phyloP scores from a whole-genome alignment of 495 filamentous ascomycete species.

The Xeromyces bisporus region DNA sequence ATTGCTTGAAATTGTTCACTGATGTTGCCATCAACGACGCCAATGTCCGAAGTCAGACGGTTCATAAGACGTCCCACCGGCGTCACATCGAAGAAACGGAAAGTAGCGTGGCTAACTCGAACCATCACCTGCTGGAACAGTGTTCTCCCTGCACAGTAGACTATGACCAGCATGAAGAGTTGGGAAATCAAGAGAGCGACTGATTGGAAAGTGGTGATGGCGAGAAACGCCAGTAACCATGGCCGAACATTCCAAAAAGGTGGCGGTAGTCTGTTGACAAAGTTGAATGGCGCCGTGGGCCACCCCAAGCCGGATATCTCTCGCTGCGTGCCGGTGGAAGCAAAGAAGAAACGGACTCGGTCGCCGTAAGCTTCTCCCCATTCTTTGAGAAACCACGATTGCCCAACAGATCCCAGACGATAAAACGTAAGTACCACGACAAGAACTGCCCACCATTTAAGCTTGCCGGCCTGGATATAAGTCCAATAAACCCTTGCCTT shows the following conservation, averaged over 20 bases:
- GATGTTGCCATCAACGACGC: constrained; percentile 64
- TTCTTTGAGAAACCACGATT: constrained; percentile 68
- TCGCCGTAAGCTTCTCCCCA: constrained; percentile 62
- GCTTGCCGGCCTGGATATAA: constrained; percentile 60
- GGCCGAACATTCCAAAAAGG: constrained; percentile 51
- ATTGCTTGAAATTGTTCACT: constrained; percentile 49
- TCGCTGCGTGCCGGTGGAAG: constrained; percentile 1
- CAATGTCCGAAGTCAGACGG: constrained; percentile 69
- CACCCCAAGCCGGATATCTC: not conserved
- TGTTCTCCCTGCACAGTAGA: constrained; percentile 55
- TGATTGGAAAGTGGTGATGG: constrained; percentile 40
- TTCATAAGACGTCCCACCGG: constrained; percentile 78
- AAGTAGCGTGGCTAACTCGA: constrained; percentile 57
- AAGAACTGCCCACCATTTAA: constrained; percentile 51
- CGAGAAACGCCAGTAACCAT: constrained; percentile 53
- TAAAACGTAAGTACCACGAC: constrained; percentile 40
- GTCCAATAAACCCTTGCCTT: constrained; percentile 60
- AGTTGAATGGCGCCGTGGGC: not conserved
- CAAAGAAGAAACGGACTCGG: constrained; percentile 7
- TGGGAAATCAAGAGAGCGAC: constrained; percentile 37
- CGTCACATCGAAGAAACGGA: constrained; percentile 76
- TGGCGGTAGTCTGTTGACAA: constrained; percentile 41
- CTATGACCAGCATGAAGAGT: constrained; percentile 46
- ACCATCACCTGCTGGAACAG: constrained; percentile 54
- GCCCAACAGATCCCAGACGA: constrained; percentile 39